phyloP scores from a whole-genome alignment of 495 filamentous ascomycete genomes.

The Penicillium parvum region DNA sequence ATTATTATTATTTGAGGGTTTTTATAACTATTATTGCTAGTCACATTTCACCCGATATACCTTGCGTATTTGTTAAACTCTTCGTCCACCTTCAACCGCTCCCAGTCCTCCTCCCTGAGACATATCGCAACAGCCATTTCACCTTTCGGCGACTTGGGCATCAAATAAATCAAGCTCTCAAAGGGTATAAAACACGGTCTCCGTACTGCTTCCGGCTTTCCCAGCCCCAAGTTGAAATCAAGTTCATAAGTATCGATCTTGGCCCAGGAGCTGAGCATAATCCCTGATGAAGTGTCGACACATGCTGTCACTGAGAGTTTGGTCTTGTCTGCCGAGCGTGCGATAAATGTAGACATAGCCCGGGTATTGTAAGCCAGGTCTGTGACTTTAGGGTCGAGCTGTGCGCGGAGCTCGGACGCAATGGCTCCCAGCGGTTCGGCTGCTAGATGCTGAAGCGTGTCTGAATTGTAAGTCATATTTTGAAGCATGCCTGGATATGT shows the following conservation, averaged over 20 bases:
- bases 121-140: constrained; percentile 41
- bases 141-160: constrained; percentile 34
- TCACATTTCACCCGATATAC: constrained; percentile 35
- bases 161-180: constrained; percentile 46
- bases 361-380: constrained; percentile 33
- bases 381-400: constrained; percentile 35
- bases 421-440: constrained; percentile 34
- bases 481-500: constrained; percentile 44
- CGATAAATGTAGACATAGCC: constrained; percentile 39
- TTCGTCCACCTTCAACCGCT: constrained; percentile 30
- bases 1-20: too few species aligned
- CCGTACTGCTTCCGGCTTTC: constrained; percentile 44
- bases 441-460: constrained; percentile 25
- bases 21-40: too few species aligned
- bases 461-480: constrained; percentile 37
- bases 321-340: constrained; percentile 28
- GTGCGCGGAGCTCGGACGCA: constrained; percentile 41
- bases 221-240: constrained; percentile 48
- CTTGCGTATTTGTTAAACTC: constrained; percentile 32
- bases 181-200: constrained; percentile 45
- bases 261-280: constrained; percentile 54
- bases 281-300: constrained; percentile 31
- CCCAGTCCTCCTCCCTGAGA: constrained; percentile 44
- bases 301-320: constrained; percentile 24
- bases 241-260: constrained; percentile 40